Evolutionary conservation across 2,329 filamentous ascomycete genomes (phyloP), one percentile per base, ranked within the genome.

Genomic region (Alternaria gaisen): DNA sequence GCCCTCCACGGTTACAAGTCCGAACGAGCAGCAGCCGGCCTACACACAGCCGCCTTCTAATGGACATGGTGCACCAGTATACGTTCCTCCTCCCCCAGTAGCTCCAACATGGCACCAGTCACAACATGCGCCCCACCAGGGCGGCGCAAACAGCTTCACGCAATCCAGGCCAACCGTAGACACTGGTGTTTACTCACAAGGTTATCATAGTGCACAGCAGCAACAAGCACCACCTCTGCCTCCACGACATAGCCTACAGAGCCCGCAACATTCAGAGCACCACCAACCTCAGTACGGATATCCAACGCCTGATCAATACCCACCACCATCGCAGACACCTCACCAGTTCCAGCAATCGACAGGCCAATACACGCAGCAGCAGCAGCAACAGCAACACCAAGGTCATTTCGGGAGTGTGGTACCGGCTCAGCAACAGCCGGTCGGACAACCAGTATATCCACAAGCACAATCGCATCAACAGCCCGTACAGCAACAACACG

Each of bases 81-180:
- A 79, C 53, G 67, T 74, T 2, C 75, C 77, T 64, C 76, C 77
- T 6, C 74, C 77, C 10, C 76, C 77, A 32, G 75, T 76, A 61
- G 64, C 76, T 36, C 73, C 76, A 28, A 74, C 74, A 38, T 79
- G 76, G 77, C 72, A 77, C 43, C 77, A 78, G 44, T 68, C 71
- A n/a, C 71, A 75, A 38, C 74, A 77, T 64, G 72, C 74, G 11
- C 72, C 75, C 10, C 59, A 72, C n/a, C 75, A 77, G 40, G 66
- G 70, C 14, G 70, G 65, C 8, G 55, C 46, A n/a, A 73, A 72
- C 62, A 76, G 72, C 54, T 78, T 73, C 58, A 74, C 56, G 32
- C 76, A 77, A 41, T 71, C 73, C 5, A 75, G 70, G 41, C 69
- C 75, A 7, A 66, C 41, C 11, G 68, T 69, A n/a, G 68, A 75